Evolutionary conservation across 192 early-diverging fungal genomes (phyloP).

Genomic region (Nowakowskiella sp.): DNA sequence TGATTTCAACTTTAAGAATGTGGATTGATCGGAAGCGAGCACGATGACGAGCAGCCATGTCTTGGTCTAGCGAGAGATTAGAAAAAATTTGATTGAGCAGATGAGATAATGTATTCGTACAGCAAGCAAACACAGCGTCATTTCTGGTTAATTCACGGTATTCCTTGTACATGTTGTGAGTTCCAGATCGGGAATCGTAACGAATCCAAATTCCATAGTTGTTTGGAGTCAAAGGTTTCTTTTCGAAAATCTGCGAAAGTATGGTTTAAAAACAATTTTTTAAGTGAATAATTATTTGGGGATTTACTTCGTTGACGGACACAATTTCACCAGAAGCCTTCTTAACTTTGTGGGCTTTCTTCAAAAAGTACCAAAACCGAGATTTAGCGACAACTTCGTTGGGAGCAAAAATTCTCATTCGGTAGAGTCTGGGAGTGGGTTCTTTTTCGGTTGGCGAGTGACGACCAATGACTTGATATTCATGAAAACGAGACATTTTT

Average conservation of each 20-base stretch:
- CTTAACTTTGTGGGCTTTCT: constrained; percentile 98
- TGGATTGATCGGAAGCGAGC: constrained; percentile 96
- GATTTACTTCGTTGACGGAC: constrained; percentile 83
- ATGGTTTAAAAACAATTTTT: background rate
- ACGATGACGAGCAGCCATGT: constrained; percentile 99
- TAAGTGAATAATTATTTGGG: background rate
- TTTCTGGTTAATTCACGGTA: constrained; percentile 91
- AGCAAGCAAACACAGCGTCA: constrained; percentile 48
- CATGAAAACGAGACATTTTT: too few relatives aligned
- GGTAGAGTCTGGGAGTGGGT: constrained; percentile 87
- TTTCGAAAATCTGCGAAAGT: constrained; percentile 75
- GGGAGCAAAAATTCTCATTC: constrained; percentile 98
- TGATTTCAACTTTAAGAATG: constrained; percentile 95
- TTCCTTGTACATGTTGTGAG: constrained; percentile 99
- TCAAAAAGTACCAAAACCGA: constrained; percentile 99
- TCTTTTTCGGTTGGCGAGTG: constrained; percentile 75
- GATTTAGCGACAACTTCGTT: constrained; percentile 98
- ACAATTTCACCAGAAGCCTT: constrained; percentile 98
- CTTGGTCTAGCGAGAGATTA: constrained; percentile 65
- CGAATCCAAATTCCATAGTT: constrained; percentile 99
- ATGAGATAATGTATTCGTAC: constrained; percentile 28
- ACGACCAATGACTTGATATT: constrained; percentile 88
- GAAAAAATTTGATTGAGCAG: background rate
- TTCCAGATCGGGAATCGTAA: constrained; percentile 98
- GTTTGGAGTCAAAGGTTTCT: constrained; percentile 84